Conservation (phyloP, 2,329 filamentous ascomycete genomes). For the Graphium sp. region DNA sequence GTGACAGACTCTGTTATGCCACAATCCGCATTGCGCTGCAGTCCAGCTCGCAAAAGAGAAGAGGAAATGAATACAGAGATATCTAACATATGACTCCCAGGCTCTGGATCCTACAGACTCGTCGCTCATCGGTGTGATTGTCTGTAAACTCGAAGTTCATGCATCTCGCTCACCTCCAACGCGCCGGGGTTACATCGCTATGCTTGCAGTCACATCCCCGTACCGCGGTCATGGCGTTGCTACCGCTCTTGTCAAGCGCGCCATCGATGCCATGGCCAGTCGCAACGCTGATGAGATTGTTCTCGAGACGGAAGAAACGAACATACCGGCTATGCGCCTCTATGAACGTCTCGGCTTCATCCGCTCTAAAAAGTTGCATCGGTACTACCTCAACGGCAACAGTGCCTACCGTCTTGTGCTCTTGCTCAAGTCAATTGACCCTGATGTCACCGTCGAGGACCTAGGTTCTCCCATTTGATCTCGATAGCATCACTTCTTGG, state of each 20-base stretch:
- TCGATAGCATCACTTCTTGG: too few species aligned
- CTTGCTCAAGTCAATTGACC: conserved; percentile 44
- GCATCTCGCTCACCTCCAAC: conserved; percentile 59
- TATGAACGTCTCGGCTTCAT: conserved; percentile 90
- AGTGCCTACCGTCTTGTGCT: conserved; percentile 82
- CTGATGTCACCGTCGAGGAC: conserved; percentile 18
- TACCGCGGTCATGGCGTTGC: conserved; percentile 77
- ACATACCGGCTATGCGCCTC: conserved; percentile 73
- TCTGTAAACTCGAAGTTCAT: conserved; percentile 89
- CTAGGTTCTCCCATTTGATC: too few species aligned
- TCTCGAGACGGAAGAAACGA: conserved; percentile 89
- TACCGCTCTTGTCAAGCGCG: conserved; percentile 72
- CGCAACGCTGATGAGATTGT: conserved; percentile 84
- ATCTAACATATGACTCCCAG: conserved; percentile 16
- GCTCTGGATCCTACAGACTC: conserved; percentile 41
- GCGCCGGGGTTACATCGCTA: conserved; percentile 88
- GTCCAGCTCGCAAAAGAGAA: background rate
- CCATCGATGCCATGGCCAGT: conserved; percentile 79
- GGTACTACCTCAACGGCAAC: conserved; percentile 94
- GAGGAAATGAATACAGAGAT: background rate
- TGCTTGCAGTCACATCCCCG: conserved; percentile 77
- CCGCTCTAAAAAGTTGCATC: conserved; percentile 77
- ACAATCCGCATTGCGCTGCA: background rate
- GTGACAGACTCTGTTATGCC: conserved; percentile 6
- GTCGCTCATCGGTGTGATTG: conserved; percentile 71